A percentile compares a stretch with the other conserved stretches of the same genome.
These are phyloP conservation scores for Solanum sejunctum DNA, from an alignment of 257 asterid species.

Conservation along the genomic window DNA sequence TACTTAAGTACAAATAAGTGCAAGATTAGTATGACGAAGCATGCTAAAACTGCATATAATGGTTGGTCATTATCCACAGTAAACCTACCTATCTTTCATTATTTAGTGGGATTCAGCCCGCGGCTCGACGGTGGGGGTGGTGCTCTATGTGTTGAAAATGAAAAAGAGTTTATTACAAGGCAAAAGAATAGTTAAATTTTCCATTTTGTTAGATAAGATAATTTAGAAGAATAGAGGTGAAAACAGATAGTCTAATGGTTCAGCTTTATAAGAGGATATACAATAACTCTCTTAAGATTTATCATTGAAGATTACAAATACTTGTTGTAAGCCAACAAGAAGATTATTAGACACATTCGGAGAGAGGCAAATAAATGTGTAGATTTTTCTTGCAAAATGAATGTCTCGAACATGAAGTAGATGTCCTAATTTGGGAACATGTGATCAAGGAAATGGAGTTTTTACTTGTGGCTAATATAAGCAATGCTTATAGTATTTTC, in stretches of 20 bases:
- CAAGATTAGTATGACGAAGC: background rate
- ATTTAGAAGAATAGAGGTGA: background rate
- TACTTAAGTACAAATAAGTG: background rate
- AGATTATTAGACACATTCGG: background rate
- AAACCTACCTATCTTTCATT: constrained; percentile 11
- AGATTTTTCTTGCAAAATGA: background rate
- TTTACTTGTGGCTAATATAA: background rate
- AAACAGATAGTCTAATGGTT: background rate
- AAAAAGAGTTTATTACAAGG: background rate
- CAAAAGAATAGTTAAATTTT: background rate
- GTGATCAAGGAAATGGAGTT: background rate
- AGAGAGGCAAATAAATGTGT: background rate
- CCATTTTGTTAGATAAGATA: background rate
- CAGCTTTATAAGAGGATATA: background rate
- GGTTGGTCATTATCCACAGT: constrained; percentile 12
- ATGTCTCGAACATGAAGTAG: background rate
- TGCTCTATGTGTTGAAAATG: constrained; percentile 34
- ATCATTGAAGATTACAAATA: background rate
- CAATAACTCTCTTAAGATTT: background rate
- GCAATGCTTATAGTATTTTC: background rate
- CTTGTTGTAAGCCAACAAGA: background rate
- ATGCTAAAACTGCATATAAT: constrained; percentile 4
- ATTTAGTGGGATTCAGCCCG: constrained; percentile 19
- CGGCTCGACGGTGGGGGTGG: constrained; percentile 37
- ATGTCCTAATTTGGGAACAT: background rate